phyloP scores from a whole-genome alignment of 371 early-diverging fungal genomes.

The Mortierella sp. region DNA sequence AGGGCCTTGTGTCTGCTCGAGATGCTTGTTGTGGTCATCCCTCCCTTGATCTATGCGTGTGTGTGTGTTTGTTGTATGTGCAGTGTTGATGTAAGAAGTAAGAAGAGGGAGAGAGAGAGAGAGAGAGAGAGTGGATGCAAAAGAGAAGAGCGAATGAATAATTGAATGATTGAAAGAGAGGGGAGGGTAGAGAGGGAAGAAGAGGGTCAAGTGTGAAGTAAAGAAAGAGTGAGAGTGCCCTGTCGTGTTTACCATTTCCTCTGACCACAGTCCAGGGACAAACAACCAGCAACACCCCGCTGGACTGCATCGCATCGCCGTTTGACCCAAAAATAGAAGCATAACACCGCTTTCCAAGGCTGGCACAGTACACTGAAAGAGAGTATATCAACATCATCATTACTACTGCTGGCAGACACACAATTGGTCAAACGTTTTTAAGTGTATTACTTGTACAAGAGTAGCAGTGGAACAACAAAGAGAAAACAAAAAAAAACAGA shows the following conservation, averaged over 20 bases:
- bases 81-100: neutral
- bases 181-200: neutral
- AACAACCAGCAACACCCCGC: no score
- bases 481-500: neutral
- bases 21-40: conserved; percentile 23
- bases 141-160: neutral
- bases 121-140: neutral
- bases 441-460: neutral
- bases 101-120: neutral
- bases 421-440: no score
- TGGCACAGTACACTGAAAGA: no score
- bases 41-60: neutral
- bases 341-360: no score
- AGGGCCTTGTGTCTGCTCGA: conserved; percentile 43
- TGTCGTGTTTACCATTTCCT: neutral
- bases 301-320: no score
- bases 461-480: neutral
- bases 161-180: neutral
- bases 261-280: neutral
- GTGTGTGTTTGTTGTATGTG: neutral
- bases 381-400: no score
- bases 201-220: neutral
- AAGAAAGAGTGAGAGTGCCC: no score
- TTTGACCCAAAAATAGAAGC: no score
- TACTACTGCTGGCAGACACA: no score